A percentile compares a stretch with the other conserved stretches of the same genome.
Evolutionary conservation across 805 yeast genomes (phyloP).

Genomic region (Ogataea siamensis): DNA sequence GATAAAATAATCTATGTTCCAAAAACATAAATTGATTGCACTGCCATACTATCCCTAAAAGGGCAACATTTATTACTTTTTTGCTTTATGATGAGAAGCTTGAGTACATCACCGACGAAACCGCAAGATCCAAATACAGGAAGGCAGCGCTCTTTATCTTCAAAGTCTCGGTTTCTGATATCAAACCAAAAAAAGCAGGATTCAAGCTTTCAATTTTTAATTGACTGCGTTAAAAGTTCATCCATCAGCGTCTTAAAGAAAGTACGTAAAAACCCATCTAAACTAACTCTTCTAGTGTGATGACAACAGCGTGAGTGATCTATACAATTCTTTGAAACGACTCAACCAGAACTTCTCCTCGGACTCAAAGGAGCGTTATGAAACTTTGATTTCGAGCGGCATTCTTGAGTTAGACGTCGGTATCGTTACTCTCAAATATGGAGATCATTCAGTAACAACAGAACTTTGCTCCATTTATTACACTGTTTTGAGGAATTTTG

Average conservation of each 20-base stretch:
- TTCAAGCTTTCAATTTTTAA: slow-evolving; percentile 21
- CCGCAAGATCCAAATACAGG: slow-evolving; percentile 4
- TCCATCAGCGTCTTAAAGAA: slow-evolving; percentile 8
- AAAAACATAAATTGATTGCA: no score
- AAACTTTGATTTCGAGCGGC: slow-evolving; percentile 15
- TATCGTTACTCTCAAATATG: slow-evolving; percentile 8
- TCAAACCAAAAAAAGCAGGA: slow-evolving; percentile 17
- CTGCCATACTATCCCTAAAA: slow-evolving; percentile 13
- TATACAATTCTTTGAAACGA: slow-evolving; percentile 15
- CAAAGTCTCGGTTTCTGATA: slow-evolving; percentile 11
- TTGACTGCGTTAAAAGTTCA: slow-evolving; percentile 15
- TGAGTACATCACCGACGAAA: slow-evolving; percentile 15
- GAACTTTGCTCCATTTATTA: slow-evolving; percentile 15
- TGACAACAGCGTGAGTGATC: slow-evolving; percentile 13
- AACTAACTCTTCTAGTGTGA: slow-evolving; percentile 13
- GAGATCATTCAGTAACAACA: slow-evolving; percentile 15
- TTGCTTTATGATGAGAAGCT: slow-evolving; percentile 10
- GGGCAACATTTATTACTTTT: slow-evolving; percentile 1
- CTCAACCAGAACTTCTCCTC: slow-evolving; percentile 20
- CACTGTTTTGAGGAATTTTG: slow-evolving; percentile 15
- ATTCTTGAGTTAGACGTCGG: slow-evolving; percentile 12
- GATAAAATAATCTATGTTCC: no score
- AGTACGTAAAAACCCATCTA: slow-evolving; percentile 8
- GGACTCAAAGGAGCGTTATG: slow-evolving; percentile 13
- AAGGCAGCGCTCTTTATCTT: slow-evolving; percentile 6